Evolutionary conservation across 306 rosid species (phyloP), one percentile per base, ranked within the genome.

Genomic region (Senna tora): DNA sequence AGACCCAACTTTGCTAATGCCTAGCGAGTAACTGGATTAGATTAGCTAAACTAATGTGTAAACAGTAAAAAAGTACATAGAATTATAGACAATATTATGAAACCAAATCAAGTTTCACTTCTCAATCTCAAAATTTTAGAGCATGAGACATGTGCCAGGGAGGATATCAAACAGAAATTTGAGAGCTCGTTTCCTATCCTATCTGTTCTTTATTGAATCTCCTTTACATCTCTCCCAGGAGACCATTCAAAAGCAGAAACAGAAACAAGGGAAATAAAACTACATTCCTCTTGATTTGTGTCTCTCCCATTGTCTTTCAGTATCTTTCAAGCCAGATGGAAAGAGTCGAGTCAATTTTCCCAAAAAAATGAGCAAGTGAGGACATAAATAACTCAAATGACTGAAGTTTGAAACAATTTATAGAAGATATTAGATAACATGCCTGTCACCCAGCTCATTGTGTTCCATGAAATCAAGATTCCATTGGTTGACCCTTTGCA

Each of bases 381-480:
- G 51, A 68, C 52, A 20, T 15, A 57, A 21, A 54, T 7, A 59
- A 42, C 45, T 17, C 14, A n/a, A 25, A 61, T 0, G 0, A 69
- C 30, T 25, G 59, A 45, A 62, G 68, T 38, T 5, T 32, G 57
- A 69, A 58, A 69, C 47, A 6, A 65, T 42, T 57, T 16, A 9
- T 10, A 73, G 46, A 69, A 33, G 49, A 0, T 19, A 47, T 16
- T 42, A 55, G 25, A 32, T 9, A 47, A 12, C 5, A 39, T 67
- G 46, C 82, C 82, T 75, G 64, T 80, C 84, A 13, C 80, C 82
- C 25, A 76, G 87, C 74, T 83, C 82, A 58, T 81, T 83, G 9
- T 21, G 75, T 67, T 56, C 72, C 79, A 82, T 80, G 78, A 82
- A 83, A 72, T 80, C 78, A 60, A 81, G 83, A 46, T 80, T 84